phyloP scores from a whole-genome alignment of 139 green algal genomes.

The Helicosporidium sp. region DNA sequence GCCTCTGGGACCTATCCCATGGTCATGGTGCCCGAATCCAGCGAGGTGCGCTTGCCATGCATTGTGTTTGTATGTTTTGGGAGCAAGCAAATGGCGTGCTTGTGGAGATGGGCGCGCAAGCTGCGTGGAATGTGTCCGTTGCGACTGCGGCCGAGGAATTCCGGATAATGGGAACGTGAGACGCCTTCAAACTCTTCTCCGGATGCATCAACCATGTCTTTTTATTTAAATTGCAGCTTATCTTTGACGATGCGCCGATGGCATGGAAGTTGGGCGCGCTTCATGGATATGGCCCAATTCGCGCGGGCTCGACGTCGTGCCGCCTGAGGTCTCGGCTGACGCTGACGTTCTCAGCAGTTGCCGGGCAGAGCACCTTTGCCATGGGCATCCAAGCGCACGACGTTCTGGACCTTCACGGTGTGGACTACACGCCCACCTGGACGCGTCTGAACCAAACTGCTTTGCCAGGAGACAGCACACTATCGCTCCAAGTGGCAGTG shows the following conservation, averaged over 20 bases:
- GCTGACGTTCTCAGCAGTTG: conserved; percentile 2
- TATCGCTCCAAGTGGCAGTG: conserved; percentile 13
- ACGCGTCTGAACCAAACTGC: conserved; percentile 21
- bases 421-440: conserved; percentile 28
- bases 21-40: conserved; percentile 5
- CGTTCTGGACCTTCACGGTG: conserved; percentile 27
- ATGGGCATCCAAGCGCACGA: conserved; percentile 7
- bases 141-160: not conserved
- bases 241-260: conserved; percentile 9
- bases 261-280: conserved; percentile 5
- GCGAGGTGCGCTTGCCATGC: conserved; percentile 9
- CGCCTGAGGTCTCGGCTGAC: conserved; percentile 10
- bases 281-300: conserved; percentile 4
- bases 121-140: not conserved
- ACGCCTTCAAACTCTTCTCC: not conserved
- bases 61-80: too few species aligned
- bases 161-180: not conserved
- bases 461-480: conserved; percentile 4
- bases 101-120: not conserved
- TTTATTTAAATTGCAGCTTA: conserved; percentile 3
- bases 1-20: not conserved
- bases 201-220: not conserved
- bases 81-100: not conserved
- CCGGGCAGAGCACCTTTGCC: conserved; percentile 4
- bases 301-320: conserved; percentile 6